phyloP scores from a whole-genome alignment of 2,329 filamentous ascomycete species.

The Colletotrichum kahawae region DNA sequence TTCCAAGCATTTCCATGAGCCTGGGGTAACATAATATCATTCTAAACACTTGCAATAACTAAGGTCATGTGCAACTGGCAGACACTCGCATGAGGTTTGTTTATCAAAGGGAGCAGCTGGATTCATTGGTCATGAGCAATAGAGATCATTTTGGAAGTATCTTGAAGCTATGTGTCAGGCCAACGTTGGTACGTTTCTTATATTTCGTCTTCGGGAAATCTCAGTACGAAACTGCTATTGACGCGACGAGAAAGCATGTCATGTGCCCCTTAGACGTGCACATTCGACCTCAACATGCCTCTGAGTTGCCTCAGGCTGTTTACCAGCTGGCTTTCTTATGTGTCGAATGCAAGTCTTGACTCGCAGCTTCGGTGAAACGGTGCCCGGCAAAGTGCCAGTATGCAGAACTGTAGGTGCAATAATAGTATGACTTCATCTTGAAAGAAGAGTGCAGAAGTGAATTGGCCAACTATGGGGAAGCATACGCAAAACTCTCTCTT shows the following conservation, averaged over 20 bases:
- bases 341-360: neutral
- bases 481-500: neutral
- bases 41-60: neutral
- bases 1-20: neutral
- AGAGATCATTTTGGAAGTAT: neutral
- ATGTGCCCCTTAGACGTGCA: no score
- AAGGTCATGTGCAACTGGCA: neutral
- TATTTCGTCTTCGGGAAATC: no score
- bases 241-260: no score
- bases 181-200: no score
- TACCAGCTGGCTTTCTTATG: neutral
- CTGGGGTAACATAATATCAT: neutral
- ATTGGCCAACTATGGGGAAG: neutral
- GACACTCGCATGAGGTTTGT: neutral
- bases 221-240: no score
- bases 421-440: neutral
- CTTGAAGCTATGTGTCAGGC: neutral
- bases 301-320: neutral
- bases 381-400: neutral
- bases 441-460: neutral
- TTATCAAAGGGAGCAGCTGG: neutral
- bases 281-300: neutral
- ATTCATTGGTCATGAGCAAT: neutral
- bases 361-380: neutral
- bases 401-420: neutral